Base-by-base conservation (phyloP, 768 basidiomycete genomes). In the Cyclocybe aegerita region DNA sequence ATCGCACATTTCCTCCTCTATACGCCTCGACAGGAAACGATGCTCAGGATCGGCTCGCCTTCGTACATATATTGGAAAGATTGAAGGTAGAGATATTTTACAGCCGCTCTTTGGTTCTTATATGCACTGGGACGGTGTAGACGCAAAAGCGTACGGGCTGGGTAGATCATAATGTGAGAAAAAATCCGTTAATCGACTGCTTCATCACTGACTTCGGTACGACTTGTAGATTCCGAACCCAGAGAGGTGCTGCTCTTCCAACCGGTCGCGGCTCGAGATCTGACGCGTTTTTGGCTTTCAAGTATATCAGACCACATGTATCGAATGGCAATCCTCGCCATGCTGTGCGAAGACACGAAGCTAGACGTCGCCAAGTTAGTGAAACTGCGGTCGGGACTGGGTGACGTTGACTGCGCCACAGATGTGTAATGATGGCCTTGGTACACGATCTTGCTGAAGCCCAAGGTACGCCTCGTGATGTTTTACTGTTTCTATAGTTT, bases 301-400 rank as follows among this genome's bases (percentile, higher is more conserved):
- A 93, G 90, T 56, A 95, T 98, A 55, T 86, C 93, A 7, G 96
- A 98, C 67, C 95, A 98, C 61, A 98, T 97, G 96, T 91, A 93
- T 65, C 77, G 96, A 41, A 98, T 99, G 96, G 88, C 93, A 1
- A 65, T 98, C n/a, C 78, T 98, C 38, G 86, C 93, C 4, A 86
- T 99, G 83, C 88, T 93, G 53, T 80, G 83, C 4, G 85, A 91
- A 0, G 91, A 91, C 60, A 44, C 69, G n/a, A 76, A 73, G 0
- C 77, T 93, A 7, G 88, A 91, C 65, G 67, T 89, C 23, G 66
- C 88, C 60, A 88, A 87, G 91, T 91, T 52, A 45, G 80, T 57
- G 11, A 34, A 32, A 16, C 52, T 23, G 23, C 5, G 23, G 23
- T 23, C 23, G 5, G 23, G 23, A 23, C 23, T 23, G 23, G 23